A percentile compares a stretch with the other conserved stretches of the same genome.
phyloP scores from a whole-genome alignment of 2,329 filamentous ascomycete genomes.

The Colletotrichum sp. region DNA sequence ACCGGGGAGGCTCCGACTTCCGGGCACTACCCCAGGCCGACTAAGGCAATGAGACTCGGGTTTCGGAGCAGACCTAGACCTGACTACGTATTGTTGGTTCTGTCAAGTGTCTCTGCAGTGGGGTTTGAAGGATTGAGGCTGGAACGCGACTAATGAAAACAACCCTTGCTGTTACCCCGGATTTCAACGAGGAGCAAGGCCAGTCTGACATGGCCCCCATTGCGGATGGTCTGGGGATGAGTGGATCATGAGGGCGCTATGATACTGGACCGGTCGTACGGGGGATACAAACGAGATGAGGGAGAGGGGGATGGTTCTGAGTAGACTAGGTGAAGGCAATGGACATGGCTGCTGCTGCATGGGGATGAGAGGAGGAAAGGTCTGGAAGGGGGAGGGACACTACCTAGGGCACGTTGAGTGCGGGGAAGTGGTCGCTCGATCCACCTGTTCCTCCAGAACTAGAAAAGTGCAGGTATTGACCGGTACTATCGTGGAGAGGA shows the following conservation, averaged over 20 bases:
- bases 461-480: not conserved
- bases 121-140: not conserved
- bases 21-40: not conserved
- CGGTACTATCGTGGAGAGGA: not conserved
- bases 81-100: not conserved
- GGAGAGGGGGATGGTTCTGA: not conserved
- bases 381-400: not conserved
- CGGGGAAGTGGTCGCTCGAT: not conserved
- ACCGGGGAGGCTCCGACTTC: not conserved
- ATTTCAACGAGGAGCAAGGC: not conserved
- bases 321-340: not conserved
- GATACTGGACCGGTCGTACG: not conserved
- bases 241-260: not conserved
- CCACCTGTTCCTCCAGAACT: not conserved
- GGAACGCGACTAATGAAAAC: not conserved
- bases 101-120: not conserved
- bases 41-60: not conserved
- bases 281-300: not conserved
- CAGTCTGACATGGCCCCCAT: not conserved
- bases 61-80: not conserved
- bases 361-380: not conserved
- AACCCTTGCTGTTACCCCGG: constrained; percentile 1
- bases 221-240: not conserved
- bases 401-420: not conserved
- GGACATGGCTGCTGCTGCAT: not conserved